phyloP scores from a whole-genome alignment of 441 rosid species.

The Dalechampia spathulata region DNA sequence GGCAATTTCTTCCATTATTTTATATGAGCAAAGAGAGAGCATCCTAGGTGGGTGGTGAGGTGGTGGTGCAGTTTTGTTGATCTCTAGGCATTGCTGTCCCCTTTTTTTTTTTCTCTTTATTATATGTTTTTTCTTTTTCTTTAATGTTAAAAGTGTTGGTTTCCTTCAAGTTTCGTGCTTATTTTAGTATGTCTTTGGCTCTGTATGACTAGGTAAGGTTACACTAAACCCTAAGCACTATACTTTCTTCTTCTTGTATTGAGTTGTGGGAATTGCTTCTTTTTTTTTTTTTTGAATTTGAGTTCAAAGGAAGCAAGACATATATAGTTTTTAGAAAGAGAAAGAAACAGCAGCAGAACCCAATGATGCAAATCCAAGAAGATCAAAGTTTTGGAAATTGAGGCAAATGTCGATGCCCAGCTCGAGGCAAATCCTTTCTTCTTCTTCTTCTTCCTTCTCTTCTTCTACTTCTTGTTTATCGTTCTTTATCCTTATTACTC shows the following conservation, averaged over 20 bases:
- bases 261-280: background rate
- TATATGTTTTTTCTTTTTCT: background rate
- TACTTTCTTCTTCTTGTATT: background rate
- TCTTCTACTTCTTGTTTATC: constrained; percentile 7
- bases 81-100: constrained; percentile 40
- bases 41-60: constrained; percentile 34
- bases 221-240: constrained; percentile 12
- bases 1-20: background rate
- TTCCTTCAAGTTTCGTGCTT: background rate
- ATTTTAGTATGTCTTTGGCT: constrained; percentile 7
- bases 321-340: constrained; percentile 26
- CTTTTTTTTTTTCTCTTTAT: background rate
- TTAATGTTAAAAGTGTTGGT: background rate
- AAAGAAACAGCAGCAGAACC: constrained; percentile 35
- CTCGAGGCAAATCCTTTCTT: constrained; percentile 41
- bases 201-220: constrained; percentile 8
- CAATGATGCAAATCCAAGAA: constrained; percentile 70
- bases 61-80: constrained; percentile 57
- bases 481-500: constrained; percentile 12
- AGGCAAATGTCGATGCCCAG: constrained; percentile 72
- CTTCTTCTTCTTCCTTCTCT: constrained; percentile 21
- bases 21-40: constrained; percentile 14
- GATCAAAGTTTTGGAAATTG: constrained; percentile 57
- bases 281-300: constrained; percentile 19
- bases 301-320: constrained; percentile 51